Evolutionary conservation across 176 grass and related monocot species (phyloP).

Genomic region (Leersia perrieri): DNA sequence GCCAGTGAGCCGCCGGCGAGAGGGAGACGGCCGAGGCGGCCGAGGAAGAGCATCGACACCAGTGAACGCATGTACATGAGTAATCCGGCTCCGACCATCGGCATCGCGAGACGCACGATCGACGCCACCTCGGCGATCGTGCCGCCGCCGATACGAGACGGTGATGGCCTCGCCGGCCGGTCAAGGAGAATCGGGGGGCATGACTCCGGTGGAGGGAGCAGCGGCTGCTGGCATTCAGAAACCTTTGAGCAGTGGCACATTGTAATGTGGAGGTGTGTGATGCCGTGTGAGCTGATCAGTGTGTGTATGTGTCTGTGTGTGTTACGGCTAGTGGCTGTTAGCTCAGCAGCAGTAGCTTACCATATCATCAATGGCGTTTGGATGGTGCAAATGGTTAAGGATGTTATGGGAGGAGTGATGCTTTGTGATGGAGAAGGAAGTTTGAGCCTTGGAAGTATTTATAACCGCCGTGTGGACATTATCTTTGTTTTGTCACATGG

Average conservation of each 20-base stretch:
- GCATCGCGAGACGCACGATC: conserved; percentile 46
- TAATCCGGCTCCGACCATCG: conserved; percentile 61
- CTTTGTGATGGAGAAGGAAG: neutral
- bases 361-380: neutral
- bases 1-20: conserved; percentile 77
- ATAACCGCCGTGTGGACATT: neutral
- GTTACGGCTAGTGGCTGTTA: conserved; percentile 3
- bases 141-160: neutral
- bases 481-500: too few species aligned
- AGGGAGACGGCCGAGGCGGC: conserved; percentile 54
- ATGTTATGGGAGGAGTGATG: neutral
- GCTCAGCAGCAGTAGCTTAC: neutral
- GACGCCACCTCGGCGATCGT: conserved; percentile 32
- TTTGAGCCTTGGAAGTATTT: neutral
- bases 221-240: conserved; percentile 26
- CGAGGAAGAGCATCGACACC: conserved; percentile 80
- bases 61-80: conserved; percentile 76
- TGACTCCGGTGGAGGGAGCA: conserved; percentile 37
- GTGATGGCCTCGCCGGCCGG: neutral
- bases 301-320: neutral
- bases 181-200: conserved; percentile 33
- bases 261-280: conserved; percentile 9
- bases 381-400: neutral
- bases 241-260: conserved; percentile 50
- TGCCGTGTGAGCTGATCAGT: neutral